phyloP scores from a whole-genome alignment of 1,284 basidiomycete species.

The Bjerkandera adusta region DNA sequence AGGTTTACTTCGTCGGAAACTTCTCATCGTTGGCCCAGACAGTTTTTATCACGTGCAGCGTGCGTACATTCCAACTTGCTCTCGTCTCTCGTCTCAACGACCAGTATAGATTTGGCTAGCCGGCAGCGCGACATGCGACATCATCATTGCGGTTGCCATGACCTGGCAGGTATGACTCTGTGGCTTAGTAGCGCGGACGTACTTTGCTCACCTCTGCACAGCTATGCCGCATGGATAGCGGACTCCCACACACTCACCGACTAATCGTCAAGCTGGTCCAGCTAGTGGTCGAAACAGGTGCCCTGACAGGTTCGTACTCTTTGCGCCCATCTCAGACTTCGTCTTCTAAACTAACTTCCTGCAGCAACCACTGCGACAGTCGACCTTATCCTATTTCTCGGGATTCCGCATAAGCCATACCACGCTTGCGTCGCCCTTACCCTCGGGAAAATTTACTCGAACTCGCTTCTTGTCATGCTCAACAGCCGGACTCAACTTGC shows the following conservation, averaged over 20 bases:
- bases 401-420: constrained; percentile 26
- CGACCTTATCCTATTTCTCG: constrained; percentile 30
- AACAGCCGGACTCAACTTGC: too few species aligned
- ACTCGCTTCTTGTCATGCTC: constrained; percentile 27
- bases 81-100: not conserved
- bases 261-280: constrained; percentile 20
- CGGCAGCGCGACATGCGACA: constrained; percentile 27
- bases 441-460: constrained; percentile 34
- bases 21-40: not conserved
- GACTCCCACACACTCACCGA: constrained; percentile 19
- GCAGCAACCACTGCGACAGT: constrained; percentile 7
- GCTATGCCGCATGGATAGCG: not conserved
- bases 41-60: constrained; percentile 4
- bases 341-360: not conserved
- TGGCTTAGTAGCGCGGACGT: not conserved
- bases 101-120: constrained; percentile 24
- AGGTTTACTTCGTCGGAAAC: not conserved
- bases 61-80: not conserved
- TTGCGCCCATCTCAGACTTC: constrained; percentile 20
- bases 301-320: constrained; percentile 23
- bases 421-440: constrained; percentile 29
- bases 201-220: not conserved
- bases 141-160: constrained; percentile 25
- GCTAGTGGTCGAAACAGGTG: constrained; percentile 30
- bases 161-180: constrained; percentile 17